A percentile compares a stretch with the other conserved stretches of the same genome.
These are phyloP conservation scores for Chionographis japonica DNA, from an alignment of 106 monocot genomes.

Conservation along the genomic window DNA sequence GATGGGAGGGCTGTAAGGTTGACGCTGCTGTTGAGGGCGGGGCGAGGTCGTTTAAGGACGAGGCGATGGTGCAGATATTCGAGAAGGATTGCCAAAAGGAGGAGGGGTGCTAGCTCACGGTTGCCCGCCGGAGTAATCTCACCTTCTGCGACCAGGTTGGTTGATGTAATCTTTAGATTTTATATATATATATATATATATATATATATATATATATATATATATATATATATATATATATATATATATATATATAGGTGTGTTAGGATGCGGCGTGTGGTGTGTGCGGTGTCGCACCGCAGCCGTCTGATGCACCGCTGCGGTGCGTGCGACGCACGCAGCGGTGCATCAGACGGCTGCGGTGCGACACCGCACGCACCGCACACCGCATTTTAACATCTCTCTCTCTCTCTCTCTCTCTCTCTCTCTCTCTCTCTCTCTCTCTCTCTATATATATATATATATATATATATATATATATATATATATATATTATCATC, in stretches of 20 bases:
- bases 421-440: too few relatives aligned
- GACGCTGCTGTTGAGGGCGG: conserved; percentile 21
- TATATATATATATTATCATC: not conserved
- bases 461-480: not conserved
- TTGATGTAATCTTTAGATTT: not conserved
- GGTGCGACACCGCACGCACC: too few relatives aligned
- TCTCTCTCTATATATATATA: not conserved
- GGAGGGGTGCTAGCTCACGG: conserved; percentile 30
- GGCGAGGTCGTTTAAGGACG: conserved; percentile 33
- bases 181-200: not conserved
- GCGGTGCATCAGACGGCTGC: too few relatives aligned
- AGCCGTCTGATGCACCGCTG: too few relatives aligned
- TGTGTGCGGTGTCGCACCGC: too few relatives aligned
- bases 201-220: not conserved
- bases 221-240: too few relatives aligned
- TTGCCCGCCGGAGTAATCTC: conserved; percentile 17
- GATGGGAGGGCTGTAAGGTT: not conserved
- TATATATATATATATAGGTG: too few relatives aligned
- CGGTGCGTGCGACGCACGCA: too few relatives aligned
- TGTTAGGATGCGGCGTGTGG: too few relatives aligned
- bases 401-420: too few relatives aligned
- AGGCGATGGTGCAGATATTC: conserved; percentile 21
- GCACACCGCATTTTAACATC: too few relatives aligned
- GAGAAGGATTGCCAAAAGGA: conserved; percentile 33
- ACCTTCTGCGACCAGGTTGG: conserved; percentile 54